Evolutionary conservation across 1,284 basidiomycete genomes (phyloP).

Genomic region (Heterobasidion parviporum): DNA sequence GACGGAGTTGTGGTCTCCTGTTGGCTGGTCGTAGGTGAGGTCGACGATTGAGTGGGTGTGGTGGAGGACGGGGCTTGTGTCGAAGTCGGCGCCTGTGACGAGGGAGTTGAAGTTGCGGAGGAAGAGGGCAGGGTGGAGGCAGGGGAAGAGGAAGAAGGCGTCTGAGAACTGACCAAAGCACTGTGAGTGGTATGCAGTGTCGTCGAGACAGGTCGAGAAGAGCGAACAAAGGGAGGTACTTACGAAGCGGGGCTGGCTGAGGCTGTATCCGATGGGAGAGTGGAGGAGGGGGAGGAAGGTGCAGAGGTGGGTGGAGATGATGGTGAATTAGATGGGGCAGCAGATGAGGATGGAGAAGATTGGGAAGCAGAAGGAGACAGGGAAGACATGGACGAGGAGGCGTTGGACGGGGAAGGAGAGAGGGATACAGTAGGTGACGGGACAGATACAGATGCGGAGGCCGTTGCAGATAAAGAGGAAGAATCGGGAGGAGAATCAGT

Average conservation of each 20-base stretch:
- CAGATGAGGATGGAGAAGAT: not conserved
- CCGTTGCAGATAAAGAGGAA: slow-evolving; percentile 16
- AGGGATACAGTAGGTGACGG: slow-evolving; percentile 18
- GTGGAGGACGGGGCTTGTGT: slow-evolving; percentile 8
- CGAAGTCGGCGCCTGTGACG: slow-evolving; percentile 7
- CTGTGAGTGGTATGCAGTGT: not conserved
- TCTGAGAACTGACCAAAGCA: not conserved
- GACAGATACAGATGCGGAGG: slow-evolving; percentile 7
- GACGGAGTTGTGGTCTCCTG: slow-evolving; percentile 4
- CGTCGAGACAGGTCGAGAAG: not conserved
- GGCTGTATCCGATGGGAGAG: not conserved
- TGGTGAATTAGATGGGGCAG: slow-evolving; percentile 4
- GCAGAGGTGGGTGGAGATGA: not conserved
- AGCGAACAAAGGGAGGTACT: not conserved
- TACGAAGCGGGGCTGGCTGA: not conserved
- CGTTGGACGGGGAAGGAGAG: slow-evolving; percentile 9
- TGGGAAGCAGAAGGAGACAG: not conserved
- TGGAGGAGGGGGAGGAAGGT: not conserved
- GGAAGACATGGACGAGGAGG: not conserved
- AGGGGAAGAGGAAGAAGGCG: slow-evolving; percentile 4
- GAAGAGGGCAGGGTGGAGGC: slow-evolving; percentile 13
- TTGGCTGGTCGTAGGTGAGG: slow-evolving; percentile 9
- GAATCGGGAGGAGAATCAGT: slow-evolving; percentile 11
- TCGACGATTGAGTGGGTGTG: slow-evolving; percentile 8
- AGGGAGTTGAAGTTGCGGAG: not conserved